phyloP scores from a whole-genome alignment of 2,329 filamentous ascomycete genomes.

The Aspergillus terreus region DNA sequence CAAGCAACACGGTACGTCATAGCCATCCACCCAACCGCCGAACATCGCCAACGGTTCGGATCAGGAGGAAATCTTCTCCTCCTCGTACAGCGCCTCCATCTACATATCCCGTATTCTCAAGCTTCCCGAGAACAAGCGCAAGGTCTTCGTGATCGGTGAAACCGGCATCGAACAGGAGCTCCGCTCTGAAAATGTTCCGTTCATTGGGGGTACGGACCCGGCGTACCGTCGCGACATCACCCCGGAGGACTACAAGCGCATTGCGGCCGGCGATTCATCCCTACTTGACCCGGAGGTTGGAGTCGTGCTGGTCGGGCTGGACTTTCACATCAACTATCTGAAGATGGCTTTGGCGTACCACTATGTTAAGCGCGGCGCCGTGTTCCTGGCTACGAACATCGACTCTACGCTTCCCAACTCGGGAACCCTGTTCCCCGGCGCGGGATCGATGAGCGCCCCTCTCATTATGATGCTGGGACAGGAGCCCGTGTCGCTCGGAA shows the following conservation, averaged over 20 bases:
- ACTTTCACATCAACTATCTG: slow-evolving; percentile 93
- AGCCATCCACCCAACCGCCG: background rate
- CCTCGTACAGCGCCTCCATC: slow-evolving; percentile 89
- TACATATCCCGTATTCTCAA: slow-evolving; percentile 93
- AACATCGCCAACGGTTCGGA: slow-evolving; percentile 1
- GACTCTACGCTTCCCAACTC: slow-evolving; percentile 85
- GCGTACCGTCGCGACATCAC: slow-evolving; percentile 72
- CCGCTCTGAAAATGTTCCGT: slow-evolving; percentile 70
- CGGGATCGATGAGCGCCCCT: slow-evolving; percentile 76
- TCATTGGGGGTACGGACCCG: slow-evolving; percentile 83
- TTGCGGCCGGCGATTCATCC: slow-evolving; percentile 67
- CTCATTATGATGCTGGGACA: slow-evolving; percentile 67
- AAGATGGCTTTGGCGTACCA: slow-evolving; percentile 83
- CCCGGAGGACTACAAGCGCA: slow-evolving; percentile 72
- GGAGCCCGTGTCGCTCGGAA: slow-evolving; percentile 77
- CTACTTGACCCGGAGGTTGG: slow-evolving; percentile 83
- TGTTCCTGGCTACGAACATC: slow-evolving; percentile 88
- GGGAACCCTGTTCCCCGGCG: slow-evolving; percentile 83
- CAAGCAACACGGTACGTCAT: slow-evolving; percentile 58
- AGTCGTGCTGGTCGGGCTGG: slow-evolving; percentile 81
- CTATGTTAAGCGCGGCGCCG: slow-evolving; percentile 74
- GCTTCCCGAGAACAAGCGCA: slow-evolving; percentile 73
- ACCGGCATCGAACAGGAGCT: slow-evolving; percentile 88
- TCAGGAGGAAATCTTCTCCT: slow-evolving; percentile 90
- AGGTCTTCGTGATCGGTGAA: slow-evolving; percentile 93